These are phyloP conservation scores for Daedaleopsis sinensis DNA, from an alignment of 768 basidiomycete species.

Conservation along the genomic window DNA sequence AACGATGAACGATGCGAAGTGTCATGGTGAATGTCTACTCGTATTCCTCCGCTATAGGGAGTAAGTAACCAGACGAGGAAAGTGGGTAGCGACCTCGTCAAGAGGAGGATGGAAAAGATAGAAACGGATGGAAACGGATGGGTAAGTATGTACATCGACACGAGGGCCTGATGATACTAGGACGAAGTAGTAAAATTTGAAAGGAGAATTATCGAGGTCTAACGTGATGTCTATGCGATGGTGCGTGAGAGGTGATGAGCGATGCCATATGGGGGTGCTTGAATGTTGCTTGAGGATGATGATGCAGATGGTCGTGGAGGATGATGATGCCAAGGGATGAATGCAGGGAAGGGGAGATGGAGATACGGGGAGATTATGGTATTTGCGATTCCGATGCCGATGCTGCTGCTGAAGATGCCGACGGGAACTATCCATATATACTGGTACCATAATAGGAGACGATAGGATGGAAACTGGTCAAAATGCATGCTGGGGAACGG, in stretches of 20 bases:
- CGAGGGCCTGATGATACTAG: not conserved
- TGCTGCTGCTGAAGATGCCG: not conserved
- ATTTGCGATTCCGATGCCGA: slow-evolving; percentile 1
- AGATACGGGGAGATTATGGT: slow-evolving; percentile 13
- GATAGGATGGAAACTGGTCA: not conserved
- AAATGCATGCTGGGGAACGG: not conserved
- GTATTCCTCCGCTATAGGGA: not conserved
- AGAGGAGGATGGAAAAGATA: not conserved
- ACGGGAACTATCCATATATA: not conserved
- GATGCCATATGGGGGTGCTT: not conserved
- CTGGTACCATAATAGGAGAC: not conserved
- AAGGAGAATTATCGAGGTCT: not conserved
- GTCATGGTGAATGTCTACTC: not conserved
- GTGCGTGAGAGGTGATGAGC: not conserved
- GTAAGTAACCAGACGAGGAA: not conserved
- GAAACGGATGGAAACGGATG: not conserved
- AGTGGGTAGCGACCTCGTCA: not conserved
- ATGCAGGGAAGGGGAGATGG: not conserved
- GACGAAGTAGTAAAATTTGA: not conserved
- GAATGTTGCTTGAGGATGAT: not conserved
- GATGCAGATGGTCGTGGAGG: slow-evolving; percentile 1
- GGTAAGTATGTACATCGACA: not conserved
- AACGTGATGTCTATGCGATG: not conserved
- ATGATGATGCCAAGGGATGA: not conserved
- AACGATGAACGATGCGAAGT: not conserved